Base-by-base conservation (phyloP, 1,139 yeast genomes). In the Pichia norvegensis region DNA sequence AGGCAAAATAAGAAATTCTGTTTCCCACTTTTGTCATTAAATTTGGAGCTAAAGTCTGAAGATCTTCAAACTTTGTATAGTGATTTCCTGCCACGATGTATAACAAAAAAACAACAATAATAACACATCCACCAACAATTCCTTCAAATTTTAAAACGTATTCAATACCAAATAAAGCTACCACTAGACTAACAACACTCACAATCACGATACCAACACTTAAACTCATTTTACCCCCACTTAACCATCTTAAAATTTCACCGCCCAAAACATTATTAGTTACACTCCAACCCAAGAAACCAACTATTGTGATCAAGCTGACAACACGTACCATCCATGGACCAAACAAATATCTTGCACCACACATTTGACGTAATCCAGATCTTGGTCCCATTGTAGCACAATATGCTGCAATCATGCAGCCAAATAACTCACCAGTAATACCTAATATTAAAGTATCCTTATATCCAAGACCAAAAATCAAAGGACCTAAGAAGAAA, bases 221-320 rank as follows among this genome's bases (percentile, higher is more conserved):
- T 36, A 85, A 59, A 4, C 92, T 86, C 1, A 85, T 72, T 52
- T 70, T 73, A 19, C 75, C 81, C 52, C 78, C 65, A 38, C 87
- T 78, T 11, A 86, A 67, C 40, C 83, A 73, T 2, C 78, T 71
- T 45, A 86, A 65, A 50, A 86, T 81, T 64, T 86, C 90, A 21
- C 95, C 95, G 33, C 95, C 95, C 46, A 85, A 79, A 42, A 85
- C 92, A 55, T 85, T 76, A 60, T 85, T 85, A 21, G 86, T 88
- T 37, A 86, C 81, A 17, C 90, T 77, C 95, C 95, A 86, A 21
- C 95, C 95, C 56, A 84, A 64, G n/a, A 82, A 81, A 41, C 95
- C 92, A 44, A 84, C 63, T 47, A 84, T 77, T 40, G 85, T 74
- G 35, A 82, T 75, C 39, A 86, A 61, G 2, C 86, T 79, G 41